phyloP scores from a whole-genome alignment of 139 green algal species.

The Coelastrella sp. region DNA sequence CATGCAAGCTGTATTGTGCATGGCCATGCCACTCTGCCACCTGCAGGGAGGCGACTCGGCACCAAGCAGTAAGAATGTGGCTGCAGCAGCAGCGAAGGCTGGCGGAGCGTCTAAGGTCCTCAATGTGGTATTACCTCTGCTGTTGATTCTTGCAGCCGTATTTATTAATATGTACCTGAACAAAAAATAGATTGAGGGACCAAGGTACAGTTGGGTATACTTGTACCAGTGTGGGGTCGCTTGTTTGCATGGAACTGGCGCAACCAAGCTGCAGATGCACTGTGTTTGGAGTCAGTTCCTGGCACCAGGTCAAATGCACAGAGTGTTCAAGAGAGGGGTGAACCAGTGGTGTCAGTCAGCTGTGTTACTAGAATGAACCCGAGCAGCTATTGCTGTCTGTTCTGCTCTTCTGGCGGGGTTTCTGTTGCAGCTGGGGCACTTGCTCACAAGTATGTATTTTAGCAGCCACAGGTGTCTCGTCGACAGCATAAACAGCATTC shows the following conservation, averaged over 20 bases:
- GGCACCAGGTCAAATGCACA: too few relatives aligned
- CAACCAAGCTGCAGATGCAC: too few relatives aligned
- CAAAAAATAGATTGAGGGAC: constrained; percentile 2
- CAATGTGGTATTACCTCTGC: constrained; percentile 62
- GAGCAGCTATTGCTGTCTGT: too few relatives aligned
- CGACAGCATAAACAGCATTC: too few relatives aligned
- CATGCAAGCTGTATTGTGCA: neutral
- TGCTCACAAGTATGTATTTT: too few relatives aligned
- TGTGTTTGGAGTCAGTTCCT: too few relatives aligned
- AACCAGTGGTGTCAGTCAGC: too few relatives aligned
- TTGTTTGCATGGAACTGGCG: neutral
- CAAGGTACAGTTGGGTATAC: neutral
- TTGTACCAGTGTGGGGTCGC: neutral
- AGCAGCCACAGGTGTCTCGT: too few relatives aligned
- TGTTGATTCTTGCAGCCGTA: constrained; percentile 57
- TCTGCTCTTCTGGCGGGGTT: too few relatives aligned
- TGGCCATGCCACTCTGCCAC: neutral
- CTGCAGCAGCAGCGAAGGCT: neutral
- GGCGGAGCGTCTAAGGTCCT: constrained; percentile 41
- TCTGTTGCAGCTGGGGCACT: too few relatives aligned
- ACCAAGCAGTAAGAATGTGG: constrained; percentile 35
- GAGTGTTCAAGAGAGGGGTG: too few relatives aligned
- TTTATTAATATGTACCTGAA: constrained; percentile 53
- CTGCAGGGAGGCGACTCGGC: constrained; percentile 66
- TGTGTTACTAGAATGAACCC: too few relatives aligned